phyloP scores from a whole-genome alignment of 495 filamentous ascomycete genomes.

The Penicillium cinerascens region DNA sequence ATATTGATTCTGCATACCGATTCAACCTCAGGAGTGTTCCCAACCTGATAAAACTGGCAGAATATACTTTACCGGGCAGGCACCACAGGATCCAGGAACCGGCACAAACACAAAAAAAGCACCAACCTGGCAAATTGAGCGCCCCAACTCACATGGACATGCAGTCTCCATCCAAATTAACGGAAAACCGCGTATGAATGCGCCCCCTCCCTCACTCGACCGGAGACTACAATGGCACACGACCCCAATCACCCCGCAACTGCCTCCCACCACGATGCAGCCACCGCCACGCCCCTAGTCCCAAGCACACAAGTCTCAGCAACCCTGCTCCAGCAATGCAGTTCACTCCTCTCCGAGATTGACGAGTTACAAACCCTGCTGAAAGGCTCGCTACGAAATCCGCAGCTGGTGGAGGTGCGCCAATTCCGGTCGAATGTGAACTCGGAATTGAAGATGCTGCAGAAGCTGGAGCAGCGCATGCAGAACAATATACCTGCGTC shows the following conservation, averaged over 20 bases:
- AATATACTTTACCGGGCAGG: neutral
- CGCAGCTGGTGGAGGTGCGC: conserved; percentile 50
- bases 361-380: conserved; percentile 46
- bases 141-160: neutral
- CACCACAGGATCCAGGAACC: neutral
- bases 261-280: neutral
- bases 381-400: conserved; percentile 41
- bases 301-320: conserved; percentile 17
- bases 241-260: neutral
- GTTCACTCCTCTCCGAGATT: conserved; percentile 43
- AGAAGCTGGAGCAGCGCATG: conserved; percentile 40
- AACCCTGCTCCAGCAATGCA: conserved; percentile 40
- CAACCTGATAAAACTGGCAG: neutral
- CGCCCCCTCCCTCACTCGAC: neutral
- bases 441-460: conserved; percentile 47
- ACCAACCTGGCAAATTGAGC: neutral
- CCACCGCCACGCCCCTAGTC: neutral
- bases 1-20: neutral
- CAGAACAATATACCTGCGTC: conserved; percentile 2
- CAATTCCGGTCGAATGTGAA: conserved; percentile 47
- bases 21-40: neutral
- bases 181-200: neutral
- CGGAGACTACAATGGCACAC: conserved; percentile 8
- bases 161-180: neutral
- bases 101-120: neutral